Conservation (phyloP, 345 rosid species). For the Gossypium bickii region DNA sequence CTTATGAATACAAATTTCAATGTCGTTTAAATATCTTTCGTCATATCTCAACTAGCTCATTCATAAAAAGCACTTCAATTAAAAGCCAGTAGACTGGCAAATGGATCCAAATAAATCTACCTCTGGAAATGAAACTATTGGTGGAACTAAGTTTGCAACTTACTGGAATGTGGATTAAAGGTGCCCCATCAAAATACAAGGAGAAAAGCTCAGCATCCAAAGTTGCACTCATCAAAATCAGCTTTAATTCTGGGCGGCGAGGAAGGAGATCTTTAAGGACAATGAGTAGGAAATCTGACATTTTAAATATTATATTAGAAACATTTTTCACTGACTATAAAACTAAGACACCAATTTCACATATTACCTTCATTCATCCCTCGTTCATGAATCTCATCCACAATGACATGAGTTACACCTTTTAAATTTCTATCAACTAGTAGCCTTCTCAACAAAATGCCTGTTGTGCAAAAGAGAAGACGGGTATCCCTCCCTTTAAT, state of each 20-base stretch:
- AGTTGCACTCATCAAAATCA: slow-evolving; percentile 95
- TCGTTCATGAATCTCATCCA: slow-evolving; percentile 97
- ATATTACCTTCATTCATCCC: slow-evolving; percentile 92
- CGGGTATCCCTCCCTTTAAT: slow-evolving; percentile 81
- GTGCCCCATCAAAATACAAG: slow-evolving; percentile 81
- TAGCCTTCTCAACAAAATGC: slow-evolving; percentile 85
- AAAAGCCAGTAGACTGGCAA: neutral
- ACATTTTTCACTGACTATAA: slow-evolving; percentile 21
- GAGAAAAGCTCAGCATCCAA: slow-evolving; percentile 93
- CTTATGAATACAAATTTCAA: neutral
- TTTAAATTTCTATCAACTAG: slow-evolving; percentile 79
- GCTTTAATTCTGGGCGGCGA: slow-evolving; percentile 70
- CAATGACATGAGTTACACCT: slow-evolving; percentile 84
- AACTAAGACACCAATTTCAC: slow-evolving; percentile 18
- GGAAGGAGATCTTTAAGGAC: slow-evolving; percentile 89
- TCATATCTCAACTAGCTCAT: slow-evolving; percentile 4
- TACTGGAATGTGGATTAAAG: slow-evolving; percentile 69
- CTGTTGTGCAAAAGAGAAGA: slow-evolving; percentile 92
- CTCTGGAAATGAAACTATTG: neutral
- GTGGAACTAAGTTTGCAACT: slow-evolving; percentile 31
- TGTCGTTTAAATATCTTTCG: neutral
- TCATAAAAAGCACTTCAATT: neutral
- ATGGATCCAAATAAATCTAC: neutral
- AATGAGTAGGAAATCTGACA: slow-evolving; percentile 84
- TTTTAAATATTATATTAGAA: slow-evolving; percentile 25